Percentiles rank a stretch among this genome's conserved stretches.
These are phyloP conservation scores for Phytopythium litorale DNA, from an alignment of 352 stramenopile genomes.

Conservation along the genomic window DNA sequence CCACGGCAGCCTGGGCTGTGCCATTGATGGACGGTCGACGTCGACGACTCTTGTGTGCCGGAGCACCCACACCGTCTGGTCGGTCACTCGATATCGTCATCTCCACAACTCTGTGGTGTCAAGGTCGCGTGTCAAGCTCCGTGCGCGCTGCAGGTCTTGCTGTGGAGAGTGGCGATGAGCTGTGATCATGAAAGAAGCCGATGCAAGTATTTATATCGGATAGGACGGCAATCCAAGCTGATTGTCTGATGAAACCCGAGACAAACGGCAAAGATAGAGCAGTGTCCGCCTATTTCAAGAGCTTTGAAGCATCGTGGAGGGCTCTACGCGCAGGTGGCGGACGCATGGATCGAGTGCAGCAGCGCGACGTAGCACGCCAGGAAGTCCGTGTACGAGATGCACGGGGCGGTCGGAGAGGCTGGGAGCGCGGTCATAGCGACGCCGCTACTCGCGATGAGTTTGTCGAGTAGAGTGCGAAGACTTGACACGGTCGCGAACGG, in stretches of 20 bases:
- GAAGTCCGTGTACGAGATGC: slow-evolving; percentile 68
- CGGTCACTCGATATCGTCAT: slow-evolving; percentile 3
- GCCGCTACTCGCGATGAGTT: slow-evolving; percentile 28
- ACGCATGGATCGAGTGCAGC: slow-evolving; percentile 20
- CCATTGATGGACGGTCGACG: background rate
- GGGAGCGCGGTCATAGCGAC: slow-evolving; percentile 29
- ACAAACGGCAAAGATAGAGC: background rate
- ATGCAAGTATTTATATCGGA: background rate
- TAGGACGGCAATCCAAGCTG: background rate
- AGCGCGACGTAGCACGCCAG: slow-evolving; percentile 54
- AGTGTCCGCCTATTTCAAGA: background rate
- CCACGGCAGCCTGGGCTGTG: background rate
- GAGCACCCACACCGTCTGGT: background rate
- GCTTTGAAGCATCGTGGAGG: too few relatives aligned
- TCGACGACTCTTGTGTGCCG: background rate
- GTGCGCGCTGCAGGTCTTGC: background rate
- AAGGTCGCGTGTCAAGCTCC: background rate
- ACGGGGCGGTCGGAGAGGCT: slow-evolving; percentile 22
- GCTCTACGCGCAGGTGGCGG: background rate
- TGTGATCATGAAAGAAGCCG: background rate
- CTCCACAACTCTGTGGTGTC: background rate
- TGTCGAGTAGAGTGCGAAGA: slow-evolving; percentile 35
- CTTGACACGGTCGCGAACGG: slow-evolving; percentile 17
- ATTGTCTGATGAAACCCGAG: background rate
- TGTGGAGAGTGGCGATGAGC: background rate